A percentile compares a stretch with the other conserved stretches of the same genome.
Conservation (phyloP, 2,329 filamentous ascomycete species). For the Phialemoniopsis sp. region DNA sequence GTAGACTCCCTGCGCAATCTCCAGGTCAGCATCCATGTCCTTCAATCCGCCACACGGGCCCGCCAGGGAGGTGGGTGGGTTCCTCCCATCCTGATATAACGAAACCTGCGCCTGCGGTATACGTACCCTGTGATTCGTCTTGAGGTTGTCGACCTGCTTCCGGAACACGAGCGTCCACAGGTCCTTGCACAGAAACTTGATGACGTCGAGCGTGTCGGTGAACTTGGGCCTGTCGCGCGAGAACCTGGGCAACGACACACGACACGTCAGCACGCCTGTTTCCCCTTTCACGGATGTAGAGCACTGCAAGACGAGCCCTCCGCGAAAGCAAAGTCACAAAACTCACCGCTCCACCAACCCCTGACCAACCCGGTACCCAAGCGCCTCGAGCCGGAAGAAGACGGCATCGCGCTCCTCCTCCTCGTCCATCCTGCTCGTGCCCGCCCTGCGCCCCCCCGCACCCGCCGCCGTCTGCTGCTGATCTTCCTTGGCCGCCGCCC, state of each 20-base stretch:
- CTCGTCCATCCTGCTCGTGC: constrained; percentile 52
- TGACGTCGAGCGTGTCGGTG: constrained; percentile 87
- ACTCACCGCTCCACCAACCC: constrained; percentile 83
- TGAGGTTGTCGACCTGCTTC: constrained; percentile 98
- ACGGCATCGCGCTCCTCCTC: constrained; percentile 83
- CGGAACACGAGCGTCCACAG: constrained; percentile 91
- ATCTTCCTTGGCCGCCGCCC: too few species aligned
- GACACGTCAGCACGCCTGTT: constrained; percentile 2
- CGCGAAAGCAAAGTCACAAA: too few species aligned
- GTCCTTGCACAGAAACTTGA: constrained; percentile 99
- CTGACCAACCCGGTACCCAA: constrained; percentile 90
- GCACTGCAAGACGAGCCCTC: too few species aligned
- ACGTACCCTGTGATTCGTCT: constrained; percentile 87
- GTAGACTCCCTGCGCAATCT: constrained; percentile 78
- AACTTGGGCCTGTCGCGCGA: constrained; percentile 82
- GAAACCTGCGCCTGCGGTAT: too few species aligned
- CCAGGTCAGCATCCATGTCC: constrained; percentile 11
- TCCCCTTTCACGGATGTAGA: too few species aligned
- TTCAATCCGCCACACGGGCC: too few species aligned
- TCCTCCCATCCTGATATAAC: too few species aligned
- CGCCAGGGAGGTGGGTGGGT: too few species aligned
- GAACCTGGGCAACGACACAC: constrained; percentile 48
- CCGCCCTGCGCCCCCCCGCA: constrained; percentile 9
- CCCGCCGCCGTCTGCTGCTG: neutral
- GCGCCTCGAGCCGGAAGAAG: constrained; percentile 74